Evolutionary conservation across 306 rosid genomes (phyloP).

Genomic region (Fagus crenata): DNA sequence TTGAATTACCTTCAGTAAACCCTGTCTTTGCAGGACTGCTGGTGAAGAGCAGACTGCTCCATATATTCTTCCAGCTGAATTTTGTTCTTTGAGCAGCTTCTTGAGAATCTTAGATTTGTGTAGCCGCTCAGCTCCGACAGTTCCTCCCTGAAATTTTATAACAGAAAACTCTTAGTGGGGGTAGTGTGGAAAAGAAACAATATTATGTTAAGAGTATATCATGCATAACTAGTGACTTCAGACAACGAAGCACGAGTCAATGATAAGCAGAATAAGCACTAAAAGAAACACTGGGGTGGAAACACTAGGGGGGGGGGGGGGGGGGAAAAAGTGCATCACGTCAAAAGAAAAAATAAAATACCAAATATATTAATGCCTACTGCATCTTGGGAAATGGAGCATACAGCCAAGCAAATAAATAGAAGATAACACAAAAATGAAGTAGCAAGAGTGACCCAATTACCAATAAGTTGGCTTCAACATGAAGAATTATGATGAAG

Average conservation of each 20-base stretch:
- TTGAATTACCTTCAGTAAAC: conserved; percentile 72
- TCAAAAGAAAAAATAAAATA: too few species aligned
- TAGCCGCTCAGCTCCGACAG: conserved; percentile 54
- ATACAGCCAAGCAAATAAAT: too few species aligned
- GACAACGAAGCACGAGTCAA: conserved; percentile 6
- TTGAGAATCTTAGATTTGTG: conserved; percentile 71
- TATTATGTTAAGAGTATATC: not conserved
- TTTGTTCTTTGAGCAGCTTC: conserved; percentile 79
- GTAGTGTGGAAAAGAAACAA: not conserved
- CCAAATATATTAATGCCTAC: too few species aligned
- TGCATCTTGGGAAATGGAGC: too few species aligned
- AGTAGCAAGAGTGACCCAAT: too few species aligned
- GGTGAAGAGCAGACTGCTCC: conserved; percentile 82
- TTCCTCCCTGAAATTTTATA: conserved; percentile 66
- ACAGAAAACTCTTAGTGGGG: not conserved
- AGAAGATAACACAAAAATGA: too few species aligned
- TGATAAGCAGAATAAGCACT: not conserved
- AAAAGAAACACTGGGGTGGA: too few species aligned
- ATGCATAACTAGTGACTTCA: not conserved
- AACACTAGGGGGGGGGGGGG: too few species aligned
- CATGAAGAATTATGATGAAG: not conserved
- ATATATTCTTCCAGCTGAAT: conserved; percentile 60
- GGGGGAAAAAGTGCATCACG: too few species aligned
- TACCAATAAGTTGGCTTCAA: not conserved
- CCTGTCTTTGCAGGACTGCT: conserved; percentile 62